A percentile compares a stretch with the other conserved stretches of the same genome.
phyloP scores from a whole-genome alignment of 306 rosid genomes.

The Glycyrrhiza uralensis region DNA sequence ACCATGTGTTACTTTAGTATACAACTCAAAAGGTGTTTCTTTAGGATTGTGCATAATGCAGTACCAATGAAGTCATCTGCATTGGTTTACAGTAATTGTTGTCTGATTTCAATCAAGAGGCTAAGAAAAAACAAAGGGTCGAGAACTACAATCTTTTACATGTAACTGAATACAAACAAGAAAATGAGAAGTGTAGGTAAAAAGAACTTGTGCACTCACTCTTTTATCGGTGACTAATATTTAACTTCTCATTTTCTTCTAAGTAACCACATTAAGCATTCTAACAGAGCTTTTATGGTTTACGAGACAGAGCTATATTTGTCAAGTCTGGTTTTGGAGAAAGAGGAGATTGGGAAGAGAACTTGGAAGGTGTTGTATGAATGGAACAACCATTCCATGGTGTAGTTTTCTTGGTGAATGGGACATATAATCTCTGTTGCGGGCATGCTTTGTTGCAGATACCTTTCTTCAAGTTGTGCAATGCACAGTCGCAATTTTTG shows the following conservation, averaged over 20 bases:
- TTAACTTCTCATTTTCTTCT: too few species aligned
- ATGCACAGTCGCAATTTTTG: conserved; percentile 71
- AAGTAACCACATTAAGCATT: neutral
- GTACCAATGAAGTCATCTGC: too few species aligned
- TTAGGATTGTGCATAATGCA: too few species aligned
- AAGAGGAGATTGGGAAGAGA: conserved; percentile 13
- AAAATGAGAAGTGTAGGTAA: neutral
- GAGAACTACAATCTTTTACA: neutral
- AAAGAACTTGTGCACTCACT: neutral
- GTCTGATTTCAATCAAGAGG: neutral
- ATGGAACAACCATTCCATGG: conserved; percentile 32
- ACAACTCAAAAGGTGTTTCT: too few species aligned
- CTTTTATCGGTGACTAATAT: too few species aligned
- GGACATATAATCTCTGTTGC: conserved; percentile 23
- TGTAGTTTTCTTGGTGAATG: conserved; percentile 39
- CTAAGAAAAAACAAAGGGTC: neutral
- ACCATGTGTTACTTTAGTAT: too few species aligned
- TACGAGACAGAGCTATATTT: neutral
- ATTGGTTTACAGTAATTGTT: too few species aligned
- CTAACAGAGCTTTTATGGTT: neutral
- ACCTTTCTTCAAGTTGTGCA: conserved; percentile 46
- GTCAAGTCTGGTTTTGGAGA: neutral
- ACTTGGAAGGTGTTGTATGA: conserved; percentile 16
- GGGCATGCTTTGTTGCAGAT: conserved; percentile 16
- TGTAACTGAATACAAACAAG: neutral